Base-by-base conservation (phyloP, 2,329 filamentous ascomycete genomes). In the Penicillium sclerotigenum region DNA sequence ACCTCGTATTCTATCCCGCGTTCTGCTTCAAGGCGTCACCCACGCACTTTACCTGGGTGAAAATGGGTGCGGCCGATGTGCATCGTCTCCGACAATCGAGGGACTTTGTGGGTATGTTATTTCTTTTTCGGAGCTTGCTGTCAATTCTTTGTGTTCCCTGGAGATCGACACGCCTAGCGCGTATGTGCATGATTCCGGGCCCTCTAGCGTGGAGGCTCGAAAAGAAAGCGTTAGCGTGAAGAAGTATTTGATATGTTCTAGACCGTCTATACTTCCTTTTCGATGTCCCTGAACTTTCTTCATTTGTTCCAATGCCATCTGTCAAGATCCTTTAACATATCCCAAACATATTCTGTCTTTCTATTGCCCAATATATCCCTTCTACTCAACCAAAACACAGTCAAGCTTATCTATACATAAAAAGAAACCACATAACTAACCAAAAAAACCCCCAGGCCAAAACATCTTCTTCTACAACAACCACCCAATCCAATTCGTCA, bases 401-500 rank as follows among this genome's bases (percentile, higher is more conserved):
- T 45, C 28, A 47, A 45, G 8, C n/a, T 40, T 56, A 33, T 40
- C 5, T 57, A 56, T 45, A 26, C 16, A 45, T n/a, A 7, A 22
- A 26, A 40, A n/a, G 16, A 40, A 18, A 4, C 11, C 16, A 40
- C 16, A 34, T 11, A 11, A 46, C 47, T 55, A 33, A 55, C 47
- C n/a, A n/a, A n/a, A n/a, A n/a, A 40, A 43, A 10, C 1, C 31
- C 14, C 16, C 57, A 83, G 82, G 79, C 42, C 81, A 83, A 67
- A 75, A 79, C 47, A 73, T 84, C 37, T 83, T 80, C 72, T 91
- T 91, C 72, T 80, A 86, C 74, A 73, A 80, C 47, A 92, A 91
- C 71, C 85, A 92, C 62, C 89, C 89, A 0, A 84, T 93, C 64
- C 84, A 85, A 80, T 92, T 87, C 83, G 83, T 89, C 51, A 85